phyloP scores from a whole-genome alignment of 2,329 filamentous ascomycete species.

The Colletotrichum falcatum region DNA sequence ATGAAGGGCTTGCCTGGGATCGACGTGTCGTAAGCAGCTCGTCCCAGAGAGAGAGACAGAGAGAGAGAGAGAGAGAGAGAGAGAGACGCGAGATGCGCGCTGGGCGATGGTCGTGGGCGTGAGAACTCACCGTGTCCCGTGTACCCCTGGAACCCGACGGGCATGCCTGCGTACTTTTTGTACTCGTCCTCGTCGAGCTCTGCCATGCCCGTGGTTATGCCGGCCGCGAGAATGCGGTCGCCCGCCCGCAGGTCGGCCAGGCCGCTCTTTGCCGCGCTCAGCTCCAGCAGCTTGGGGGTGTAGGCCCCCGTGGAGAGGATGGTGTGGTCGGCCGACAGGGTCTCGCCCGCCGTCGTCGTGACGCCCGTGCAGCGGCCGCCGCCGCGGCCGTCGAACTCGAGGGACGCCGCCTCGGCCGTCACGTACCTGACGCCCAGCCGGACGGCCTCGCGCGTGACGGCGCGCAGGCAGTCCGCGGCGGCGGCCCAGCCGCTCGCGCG shows the following conservation, averaged over 20 bases:
- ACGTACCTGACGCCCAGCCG: conserved; percentile 70
- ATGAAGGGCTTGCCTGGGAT: conserved; percentile 63
- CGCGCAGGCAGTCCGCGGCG: conserved; percentile 68
- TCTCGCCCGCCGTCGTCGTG: conserved; percentile 56
- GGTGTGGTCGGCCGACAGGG: conserved; percentile 62
- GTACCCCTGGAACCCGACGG: conserved; percentile 59
- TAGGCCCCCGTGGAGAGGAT: conserved; percentile 69
- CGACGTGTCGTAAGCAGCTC: conserved; percentile 47
- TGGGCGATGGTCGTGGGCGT: background rate
- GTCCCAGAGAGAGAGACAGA: conserved; percentile 40
- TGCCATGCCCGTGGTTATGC: conserved; percentile 69
- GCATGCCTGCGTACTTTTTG: conserved; percentile 60
- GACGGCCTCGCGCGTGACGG: conserved; percentile 64
- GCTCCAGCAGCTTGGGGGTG: conserved; percentile 66
- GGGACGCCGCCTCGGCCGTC: conserved; percentile 60
- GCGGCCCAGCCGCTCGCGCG: conserved; percentile 72
- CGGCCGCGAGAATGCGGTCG: conserved; percentile 67
- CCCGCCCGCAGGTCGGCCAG: conserved; percentile 62
- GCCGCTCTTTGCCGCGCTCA: conserved; percentile 62
- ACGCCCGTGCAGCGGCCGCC: conserved; percentile 62
- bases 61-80: too few species aligned
- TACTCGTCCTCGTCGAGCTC: conserved; percentile 62
- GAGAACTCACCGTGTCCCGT: conserved; percentile 48
- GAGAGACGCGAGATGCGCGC: too few species aligned
- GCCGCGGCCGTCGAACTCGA: conserved; percentile 57